phyloP scores from a whole-genome alignment of 2,329 filamentous ascomycete genomes.

The Epichloe typhina region DNA sequence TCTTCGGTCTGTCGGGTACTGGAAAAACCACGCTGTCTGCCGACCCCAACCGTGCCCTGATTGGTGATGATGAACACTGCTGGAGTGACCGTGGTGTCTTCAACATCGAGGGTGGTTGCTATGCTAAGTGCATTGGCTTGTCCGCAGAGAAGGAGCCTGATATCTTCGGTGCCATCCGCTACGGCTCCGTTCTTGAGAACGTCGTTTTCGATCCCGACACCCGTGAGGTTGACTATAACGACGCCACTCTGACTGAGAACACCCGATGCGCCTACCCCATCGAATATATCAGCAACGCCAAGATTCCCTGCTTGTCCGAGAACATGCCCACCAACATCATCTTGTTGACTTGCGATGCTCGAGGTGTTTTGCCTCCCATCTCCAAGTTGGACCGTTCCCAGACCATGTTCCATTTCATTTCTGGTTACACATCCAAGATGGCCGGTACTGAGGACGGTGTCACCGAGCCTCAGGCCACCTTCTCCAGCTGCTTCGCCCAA shows the following conservation, averaged over 20 bases:
- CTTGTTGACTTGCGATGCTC: constrained; percentile 92
- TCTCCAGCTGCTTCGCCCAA: constrained; percentile 98
- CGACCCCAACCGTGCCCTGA: constrained; percentile 89
- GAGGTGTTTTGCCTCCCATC: constrained; percentile 93
- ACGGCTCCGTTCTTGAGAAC: constrained; percentile 96
- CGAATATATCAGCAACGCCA: constrained; percentile 97
- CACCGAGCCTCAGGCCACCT: constrained; percentile 93
- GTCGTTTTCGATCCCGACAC: constrained; percentile 91
- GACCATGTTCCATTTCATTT: constrained; percentile 99
- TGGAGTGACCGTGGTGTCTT: constrained; percentile 95
- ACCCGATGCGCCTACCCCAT: constrained; percentile 97
- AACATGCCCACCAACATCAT: constrained; percentile 95
- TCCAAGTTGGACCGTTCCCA: constrained; percentile 90
- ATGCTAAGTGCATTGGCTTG: constrained; percentile 96
- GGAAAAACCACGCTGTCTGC: constrained; percentile 98
- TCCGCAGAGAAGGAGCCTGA: constrained; percentile 98
- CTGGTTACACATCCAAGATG: constrained; percentile 99
- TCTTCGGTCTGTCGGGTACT: constrained; percentile 97
- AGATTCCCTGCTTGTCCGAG: constrained; percentile 84
- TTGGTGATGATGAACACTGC: constrained; percentile 99
- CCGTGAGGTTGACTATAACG: constrained; percentile 89
- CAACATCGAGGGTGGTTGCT: constrained; percentile 99
- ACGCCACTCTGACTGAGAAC: constrained; percentile 91
- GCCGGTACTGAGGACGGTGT: constrained; percentile 95
- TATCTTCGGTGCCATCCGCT: constrained; percentile 91